Evolutionary conservation across 2,329 filamentous ascomycete genomes (phyloP), one percentile per base, ranked within the genome.

Genomic region (Xylariales sp.): DNA sequence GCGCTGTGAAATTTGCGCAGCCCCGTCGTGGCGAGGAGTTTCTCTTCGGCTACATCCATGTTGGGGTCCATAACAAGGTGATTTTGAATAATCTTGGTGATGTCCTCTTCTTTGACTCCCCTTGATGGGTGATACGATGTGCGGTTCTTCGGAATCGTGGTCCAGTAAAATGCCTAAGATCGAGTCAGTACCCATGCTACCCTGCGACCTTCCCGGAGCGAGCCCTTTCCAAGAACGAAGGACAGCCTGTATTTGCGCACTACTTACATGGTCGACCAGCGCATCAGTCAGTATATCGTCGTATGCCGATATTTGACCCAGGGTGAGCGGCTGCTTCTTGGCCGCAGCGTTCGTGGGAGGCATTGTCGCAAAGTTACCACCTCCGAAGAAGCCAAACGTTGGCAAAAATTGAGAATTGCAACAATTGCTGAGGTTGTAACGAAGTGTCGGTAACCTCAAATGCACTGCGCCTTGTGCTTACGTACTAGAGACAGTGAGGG

Each of bases 211-310:
- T n/a, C n/a, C n/a, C n/a, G n/a, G n/a, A n/a, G n/a, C n/a, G n/a
- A n/a, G n/a, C n/a, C n/a, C n/a, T n/a, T n/a, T n/a, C n/a, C n/a
- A n/a, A n/a, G 23, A 25, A 25, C 8, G 8, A n/a, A 8, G 8
- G n/a, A n/a, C 23, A 25, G 23, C 23, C 8, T n/a, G 23, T 5
- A 14, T 38, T 11, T 29, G 30, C 33, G 40, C 28, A 38, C 42
- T 29, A 75, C 85, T 66, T 76, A 96, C 91, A 67, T 91, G 88
- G 65, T 98, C 93, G 44, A 98, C 83, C 37, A 98, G 80, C 50
- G 88, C 86, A 74, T 98, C 93, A 6, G 93, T 98, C 45, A 95
- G 72, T 48, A 97, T 83, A 63, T 98, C 93, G 66, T 98, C 93
- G 69, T 97, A 97, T 34, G 85, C 84, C 21, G 89, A 85, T 54